phyloP scores from a whole-genome alignment of 225 moss, liverwort and hornwort species.

The Asterella californica region DNA sequence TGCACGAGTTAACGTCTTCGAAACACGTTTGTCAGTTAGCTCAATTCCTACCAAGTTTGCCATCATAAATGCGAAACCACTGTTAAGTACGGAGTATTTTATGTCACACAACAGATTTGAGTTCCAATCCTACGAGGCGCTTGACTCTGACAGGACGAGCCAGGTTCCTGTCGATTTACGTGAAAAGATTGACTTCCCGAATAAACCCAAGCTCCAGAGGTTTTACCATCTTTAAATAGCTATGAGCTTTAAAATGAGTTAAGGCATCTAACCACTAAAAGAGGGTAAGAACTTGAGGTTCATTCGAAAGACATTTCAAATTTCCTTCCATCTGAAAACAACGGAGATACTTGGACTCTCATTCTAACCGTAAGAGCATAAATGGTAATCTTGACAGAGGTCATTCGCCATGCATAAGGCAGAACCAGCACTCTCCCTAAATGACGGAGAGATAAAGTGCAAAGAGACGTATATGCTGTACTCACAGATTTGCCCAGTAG shows the following conservation, averaged over 20 bases:
- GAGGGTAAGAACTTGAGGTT: no score
- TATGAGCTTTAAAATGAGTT: no score
- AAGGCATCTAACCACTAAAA: no score
- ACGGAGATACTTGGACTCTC: background rate
- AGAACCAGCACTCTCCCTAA: background rate
- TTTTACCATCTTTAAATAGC: no score
- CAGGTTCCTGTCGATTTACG: background rate
- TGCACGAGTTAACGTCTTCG: no score
- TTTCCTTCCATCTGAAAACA: background rate
- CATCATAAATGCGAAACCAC: background rate
- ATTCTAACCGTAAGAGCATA: background rate
- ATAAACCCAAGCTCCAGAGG: no score
- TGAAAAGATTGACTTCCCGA: no score
- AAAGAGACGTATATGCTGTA: background rate
- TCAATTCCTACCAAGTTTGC: background rate
- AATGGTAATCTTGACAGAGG: background rate
- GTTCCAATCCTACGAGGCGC: background rate
- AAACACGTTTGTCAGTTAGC: background rate
- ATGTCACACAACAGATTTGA: background rate
- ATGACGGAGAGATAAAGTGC: background rate
- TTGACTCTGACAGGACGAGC: background rate
- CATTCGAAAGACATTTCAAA: background rate
- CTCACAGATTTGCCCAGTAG: constrained; percentile 82
- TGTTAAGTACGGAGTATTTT: no score
- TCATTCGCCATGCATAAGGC: background rate